A percentile compares a stretch with the other conserved stretches of the same genome.
These are phyloP conservation scores for Spatholobus suberectus DNA, from an alignment of 306 rosid genomes.

Conservation along the genomic window DNA sequence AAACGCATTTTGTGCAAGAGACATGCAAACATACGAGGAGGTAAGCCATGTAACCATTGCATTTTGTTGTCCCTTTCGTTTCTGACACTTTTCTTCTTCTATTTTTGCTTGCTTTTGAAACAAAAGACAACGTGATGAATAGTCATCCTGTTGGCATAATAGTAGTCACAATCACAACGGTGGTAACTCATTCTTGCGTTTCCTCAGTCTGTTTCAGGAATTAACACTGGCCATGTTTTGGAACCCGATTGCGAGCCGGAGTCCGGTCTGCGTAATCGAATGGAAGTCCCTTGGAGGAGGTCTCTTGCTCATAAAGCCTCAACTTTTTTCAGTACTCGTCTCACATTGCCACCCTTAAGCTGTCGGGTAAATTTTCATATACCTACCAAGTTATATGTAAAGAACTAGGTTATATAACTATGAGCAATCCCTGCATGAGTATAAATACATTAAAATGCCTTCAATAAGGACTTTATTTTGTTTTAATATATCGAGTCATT, in stretches of 20 bases:
- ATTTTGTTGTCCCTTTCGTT: not conserved
- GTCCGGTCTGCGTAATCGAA: constrained; percentile 22
- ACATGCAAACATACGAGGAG: not conserved
- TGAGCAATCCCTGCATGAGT: not conserved
- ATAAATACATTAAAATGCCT: not conserved
- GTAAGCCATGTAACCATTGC: not conserved
- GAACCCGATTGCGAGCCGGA: constrained; percentile 35
- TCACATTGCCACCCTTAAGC: constrained; percentile 12
- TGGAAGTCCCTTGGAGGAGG: constrained; percentile 10
- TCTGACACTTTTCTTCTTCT: too few relatives aligned
- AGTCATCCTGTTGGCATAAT: not conserved
- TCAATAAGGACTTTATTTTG: too few relatives aligned
- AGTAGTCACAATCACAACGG: not conserved
- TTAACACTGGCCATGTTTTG: constrained; percentile 28
- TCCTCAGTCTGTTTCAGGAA: constrained; percentile 45
- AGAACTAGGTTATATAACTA: not conserved
- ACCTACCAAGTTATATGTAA: not conserved
- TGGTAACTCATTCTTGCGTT: not conserved
- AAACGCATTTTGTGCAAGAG: not conserved
- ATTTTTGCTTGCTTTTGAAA: not conserved
- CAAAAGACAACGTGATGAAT: not conserved
- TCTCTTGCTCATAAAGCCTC: constrained; percentile 13
- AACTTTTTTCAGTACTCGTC: not conserved
- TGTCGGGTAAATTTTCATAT: constrained; percentile 44
- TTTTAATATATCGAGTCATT: too few relatives aligned